A percentile compares a stretch with the other conserved stretches of the same genome.
phyloP scores from a whole-genome alignment of 179 eudicot species.

The Spergularia azorica region DNA sequence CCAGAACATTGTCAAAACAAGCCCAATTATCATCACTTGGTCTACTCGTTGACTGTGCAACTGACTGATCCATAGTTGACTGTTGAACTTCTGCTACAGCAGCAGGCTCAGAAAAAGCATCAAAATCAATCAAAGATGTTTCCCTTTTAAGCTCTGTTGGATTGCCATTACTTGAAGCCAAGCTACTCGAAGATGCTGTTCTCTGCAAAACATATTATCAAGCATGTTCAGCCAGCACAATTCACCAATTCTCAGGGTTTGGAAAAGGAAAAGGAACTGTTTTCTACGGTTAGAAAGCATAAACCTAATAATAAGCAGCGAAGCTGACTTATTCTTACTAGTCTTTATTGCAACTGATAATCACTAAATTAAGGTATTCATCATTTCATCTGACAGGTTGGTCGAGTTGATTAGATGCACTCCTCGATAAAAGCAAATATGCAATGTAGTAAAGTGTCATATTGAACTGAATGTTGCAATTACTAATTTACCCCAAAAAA shows the following conservation, averaged over 20 bases:
- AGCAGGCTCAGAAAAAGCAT: slow-evolving; percentile 63
- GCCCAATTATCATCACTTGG: slow-evolving; percentile 82
- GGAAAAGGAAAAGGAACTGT: neutral
- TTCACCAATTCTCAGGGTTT: neutral
- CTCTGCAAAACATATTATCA: slow-evolving; percentile 53
- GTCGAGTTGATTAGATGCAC: neutral
- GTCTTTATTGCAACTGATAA: too few species aligned
- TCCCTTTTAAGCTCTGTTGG: slow-evolving; percentile 59
- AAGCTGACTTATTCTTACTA: neutral
- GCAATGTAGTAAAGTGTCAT: too few species aligned
- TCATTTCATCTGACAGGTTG: neutral
- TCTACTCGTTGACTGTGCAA: slow-evolving; percentile 42
- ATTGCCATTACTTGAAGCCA: slow-evolving; percentile 75
- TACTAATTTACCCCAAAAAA: too few species aligned
- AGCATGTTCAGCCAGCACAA: slow-evolving; percentile 22
- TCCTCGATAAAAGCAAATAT: too few species aligned
- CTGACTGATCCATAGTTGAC: slow-evolving; percentile 36
- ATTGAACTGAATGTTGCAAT: too few species aligned
- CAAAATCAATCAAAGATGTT: slow-evolving; percentile 85
- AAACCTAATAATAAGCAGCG: neutral
- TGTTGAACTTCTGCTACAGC: slow-evolving; percentile 48
- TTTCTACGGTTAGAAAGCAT: neutral
- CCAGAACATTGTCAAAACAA: slow-evolving; percentile 63
- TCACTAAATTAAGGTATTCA: neutral
- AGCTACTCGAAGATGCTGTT: slow-evolving; percentile 82